Base-by-base conservation (phyloP, 148 eudicot species). In the Vaccinium macrocarpon region DNA sequence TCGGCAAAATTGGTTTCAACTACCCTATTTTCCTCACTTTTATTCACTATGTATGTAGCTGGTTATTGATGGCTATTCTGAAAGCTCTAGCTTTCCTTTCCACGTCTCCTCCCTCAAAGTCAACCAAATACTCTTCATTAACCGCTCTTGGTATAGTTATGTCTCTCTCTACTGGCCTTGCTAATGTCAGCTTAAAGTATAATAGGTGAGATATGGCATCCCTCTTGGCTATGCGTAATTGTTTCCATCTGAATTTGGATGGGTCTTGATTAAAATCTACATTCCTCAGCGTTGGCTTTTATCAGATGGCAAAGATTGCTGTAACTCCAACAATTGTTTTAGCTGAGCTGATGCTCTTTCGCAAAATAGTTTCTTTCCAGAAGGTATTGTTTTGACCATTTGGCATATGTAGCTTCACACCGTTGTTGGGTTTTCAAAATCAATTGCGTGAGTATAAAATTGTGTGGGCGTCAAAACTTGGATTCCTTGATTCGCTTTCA, bases 221-320 rank as follows among this genome's bases (percentile, higher is more conserved):
- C 42, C 73, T 80, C 5, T 83, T 78, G 42, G 32, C 42, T 72
- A 13, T 81, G 75, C 52, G 32, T 76, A 29, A 14, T 48, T 57
- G 25, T n/a, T 56, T 61, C 23, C 77, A 62, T 32, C 61, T 72
- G 8, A n/a, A 29, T 70, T 84, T 84, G 27, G 61, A 35, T 42
- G 51, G 19, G 62, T 55, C 55, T 81, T 53, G 81, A 68, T 76
- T 35, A 75, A 84, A 46, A 18, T 74, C 35, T 53, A n/a, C 32
- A 82, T 57, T 85, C 90, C 68, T 78, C 89, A 95, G 98, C 87
- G 98, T 95, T 76, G 98, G 98, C 83, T 95, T 95, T 89, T 95
- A 95, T 89, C 98, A 95, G 94, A 95, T 95, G 98, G 98, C 98
- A 70, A 95, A 95, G 92, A 93, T 94, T 86, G 96, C 98, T 18